Conservation (phyloP, 1,139 yeast species). For the Meyerozyma smithsonii region DNA sequence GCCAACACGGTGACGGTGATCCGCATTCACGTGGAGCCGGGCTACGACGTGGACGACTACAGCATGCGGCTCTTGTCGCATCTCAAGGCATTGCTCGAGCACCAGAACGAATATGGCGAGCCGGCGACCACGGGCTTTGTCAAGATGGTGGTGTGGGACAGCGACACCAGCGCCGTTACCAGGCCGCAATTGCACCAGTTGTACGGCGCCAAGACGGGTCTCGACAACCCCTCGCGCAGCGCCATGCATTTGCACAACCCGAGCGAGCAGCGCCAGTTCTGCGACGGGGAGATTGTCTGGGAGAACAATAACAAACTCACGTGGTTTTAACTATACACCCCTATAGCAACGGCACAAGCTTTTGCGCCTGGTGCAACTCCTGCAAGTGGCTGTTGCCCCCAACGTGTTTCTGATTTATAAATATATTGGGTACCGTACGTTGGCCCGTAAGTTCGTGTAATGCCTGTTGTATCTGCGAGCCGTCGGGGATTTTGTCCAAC, state of each 20-base stretch:
- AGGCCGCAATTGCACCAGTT: slow-evolving; percentile 13
- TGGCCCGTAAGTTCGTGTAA: slow-evolving; percentile 15
- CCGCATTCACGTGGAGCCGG: slow-evolving; percentile 21
- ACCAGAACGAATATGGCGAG: slow-evolving; percentile 18
- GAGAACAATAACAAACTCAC: slow-evolving; percentile 42
- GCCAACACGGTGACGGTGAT: slow-evolving; percentile 25
- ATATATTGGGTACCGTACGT: slow-evolving; percentile 16
- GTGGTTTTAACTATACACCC: slow-evolving; percentile 33
- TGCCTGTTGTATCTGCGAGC: slow-evolving; percentile 13
- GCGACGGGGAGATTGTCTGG: slow-evolving; percentile 29
- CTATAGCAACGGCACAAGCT: slow-evolving; percentile 14
- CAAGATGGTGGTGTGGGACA: slow-evolving; percentile 18
- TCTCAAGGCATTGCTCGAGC: slow-evolving; percentile 17
- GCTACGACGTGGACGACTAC: slow-evolving; percentile 15
- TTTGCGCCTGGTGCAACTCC: slow-evolving; percentile 10
- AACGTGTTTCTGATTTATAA: slow-evolving; percentile 16
- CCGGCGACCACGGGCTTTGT: slow-evolving; percentile 15
- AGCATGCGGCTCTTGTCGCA: slow-evolving; percentile 21
- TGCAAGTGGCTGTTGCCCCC: slow-evolving; percentile 17
- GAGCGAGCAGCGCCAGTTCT: slow-evolving; percentile 5
- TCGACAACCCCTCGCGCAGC: slow-evolving; percentile 32
- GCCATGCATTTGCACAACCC: slow-evolving; percentile 28
- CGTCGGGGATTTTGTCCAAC: slow-evolving; percentile 17
- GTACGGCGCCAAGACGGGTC: slow-evolving; percentile 16
- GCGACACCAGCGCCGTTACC: slow-evolving; percentile 14